Conservation (phyloP, 495 filamentous ascomycete species). For the Bacidia rubella region DNA sequence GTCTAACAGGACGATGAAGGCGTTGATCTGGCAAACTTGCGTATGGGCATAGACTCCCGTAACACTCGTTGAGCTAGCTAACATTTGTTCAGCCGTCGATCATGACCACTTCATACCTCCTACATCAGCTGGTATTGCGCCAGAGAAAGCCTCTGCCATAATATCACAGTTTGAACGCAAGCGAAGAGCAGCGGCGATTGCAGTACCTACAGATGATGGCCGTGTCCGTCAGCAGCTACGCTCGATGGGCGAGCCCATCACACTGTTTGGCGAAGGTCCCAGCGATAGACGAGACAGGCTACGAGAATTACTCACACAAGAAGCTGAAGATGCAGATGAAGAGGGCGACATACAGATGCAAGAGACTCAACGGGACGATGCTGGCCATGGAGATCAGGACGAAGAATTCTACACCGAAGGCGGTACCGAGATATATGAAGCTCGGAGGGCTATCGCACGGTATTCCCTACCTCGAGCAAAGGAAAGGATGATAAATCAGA, state of each 20-base stretch:
- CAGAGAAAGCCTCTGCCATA: constrained; percentile 79
- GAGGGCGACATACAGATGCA: constrained; percentile 53
- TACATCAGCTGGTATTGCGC: constrained; percentile 58
- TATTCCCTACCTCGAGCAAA: constrained; percentile 79
- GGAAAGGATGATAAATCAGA: constrained; percentile 58
- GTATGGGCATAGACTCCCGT: constrained; percentile 32
- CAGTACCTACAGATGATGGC: constrained; percentile 91
- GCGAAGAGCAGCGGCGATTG: constrained; percentile 72
- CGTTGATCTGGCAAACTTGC: constrained; percentile 67
- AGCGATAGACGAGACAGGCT: constrained; percentile 77
- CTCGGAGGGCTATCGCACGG: constrained; percentile 66
- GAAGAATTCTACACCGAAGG: constrained; percentile 96
- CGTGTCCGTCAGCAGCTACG: constrained; percentile 69
- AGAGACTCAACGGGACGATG: constrained; percentile 29
- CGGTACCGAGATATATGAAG: constrained; percentile 55
- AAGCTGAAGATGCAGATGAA: constrained; percentile 49
- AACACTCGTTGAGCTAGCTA: neutral
- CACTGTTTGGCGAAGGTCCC: constrained; percentile 86
- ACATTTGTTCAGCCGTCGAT: constrained; percentile 48
- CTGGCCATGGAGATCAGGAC: constrained; percentile 52
- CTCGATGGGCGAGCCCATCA: constrained; percentile 81
- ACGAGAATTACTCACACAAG: constrained; percentile 61
- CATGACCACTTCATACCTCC: constrained; percentile 73
- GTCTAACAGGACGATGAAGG: constrained; percentile 43
- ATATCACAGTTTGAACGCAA: constrained; percentile 83